Percentiles rank a stretch among this genome's conserved stretches.
These are phyloP conservation scores for Clarireedia monteithiana DNA, from an alignment of 2,329 filamentous ascomycete genomes.

Conservation along the genomic window DNA sequence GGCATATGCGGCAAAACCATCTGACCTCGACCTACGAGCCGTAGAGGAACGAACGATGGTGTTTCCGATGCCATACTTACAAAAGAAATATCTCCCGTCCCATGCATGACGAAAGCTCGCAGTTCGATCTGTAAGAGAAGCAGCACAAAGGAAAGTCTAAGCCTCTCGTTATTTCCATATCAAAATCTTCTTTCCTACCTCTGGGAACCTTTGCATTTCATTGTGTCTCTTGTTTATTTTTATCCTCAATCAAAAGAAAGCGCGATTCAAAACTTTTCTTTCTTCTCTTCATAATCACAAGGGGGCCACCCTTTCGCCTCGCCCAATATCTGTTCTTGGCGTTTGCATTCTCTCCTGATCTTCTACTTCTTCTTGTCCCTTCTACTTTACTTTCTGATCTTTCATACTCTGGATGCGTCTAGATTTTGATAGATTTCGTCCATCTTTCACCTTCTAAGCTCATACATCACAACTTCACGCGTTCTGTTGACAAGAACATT, in stretches of 20 bases:
- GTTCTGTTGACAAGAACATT: neutral
- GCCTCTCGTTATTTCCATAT: neutral
- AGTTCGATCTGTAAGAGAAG: too few species aligned
- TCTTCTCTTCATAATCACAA: too few species aligned
- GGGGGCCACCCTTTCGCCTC: too few species aligned
- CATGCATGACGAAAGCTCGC: too few species aligned
- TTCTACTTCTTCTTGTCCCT: slow-evolving; percentile 20
- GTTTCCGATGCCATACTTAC: too few species aligned
- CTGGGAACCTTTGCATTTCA: neutral
- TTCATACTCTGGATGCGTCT: slow-evolving; percentile 9
- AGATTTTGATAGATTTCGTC: slow-evolving; percentile 1
- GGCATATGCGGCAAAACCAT: too few species aligned
- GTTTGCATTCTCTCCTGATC: neutral
- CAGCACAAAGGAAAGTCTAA: too few species aligned
- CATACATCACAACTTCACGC: neutral
- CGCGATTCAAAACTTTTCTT: too few species aligned
- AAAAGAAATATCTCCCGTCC: too few species aligned
- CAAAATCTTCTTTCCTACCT: neutral
- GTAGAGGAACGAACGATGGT: too few species aligned
- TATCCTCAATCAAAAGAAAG: neutral
- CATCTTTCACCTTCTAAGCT: neutral
- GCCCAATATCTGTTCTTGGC: too few species aligned
- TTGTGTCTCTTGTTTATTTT: neutral
- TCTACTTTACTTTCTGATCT: slow-evolving; percentile 13
- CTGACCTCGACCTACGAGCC: neutral